Conservation (phyloP, 2,329 filamentous ascomycete species). For the Beauveria brongniartii region DNA sequence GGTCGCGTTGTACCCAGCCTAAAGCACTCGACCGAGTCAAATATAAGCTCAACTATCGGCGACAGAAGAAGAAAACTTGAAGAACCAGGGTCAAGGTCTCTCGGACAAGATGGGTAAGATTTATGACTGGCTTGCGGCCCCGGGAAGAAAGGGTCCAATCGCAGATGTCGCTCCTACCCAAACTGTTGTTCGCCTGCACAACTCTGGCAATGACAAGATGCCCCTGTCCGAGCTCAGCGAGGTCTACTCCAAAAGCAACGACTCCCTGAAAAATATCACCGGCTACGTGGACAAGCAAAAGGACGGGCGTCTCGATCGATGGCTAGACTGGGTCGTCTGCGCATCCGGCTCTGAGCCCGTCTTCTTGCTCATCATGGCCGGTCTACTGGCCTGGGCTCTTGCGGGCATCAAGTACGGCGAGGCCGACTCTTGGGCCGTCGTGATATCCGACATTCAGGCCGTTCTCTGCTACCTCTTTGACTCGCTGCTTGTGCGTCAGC, state of each 20-base stretch:
- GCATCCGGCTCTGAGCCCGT: conserved; percentile 17
- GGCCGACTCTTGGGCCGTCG: conserved; percentile 27
- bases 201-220: background rate
- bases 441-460: conserved; percentile 27
- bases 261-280: conserved; percentile 13
- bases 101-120: background rate
- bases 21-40: background rate
- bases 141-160: conserved; percentile 12
- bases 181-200: background rate
- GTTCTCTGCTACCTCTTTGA: conserved; percentile 30
- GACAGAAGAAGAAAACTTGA: background rate
- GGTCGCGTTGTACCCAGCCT: background rate
- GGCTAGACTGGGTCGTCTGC: conserved; percentile 16
- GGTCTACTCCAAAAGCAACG: background rate
- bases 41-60: background rate
- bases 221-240: background rate
- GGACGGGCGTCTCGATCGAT: conserved; percentile 14
- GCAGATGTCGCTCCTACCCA: conserved; percentile 11
- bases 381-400: conserved; percentile 24
- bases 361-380: conserved; percentile 23
- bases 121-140: conserved; percentile 7
- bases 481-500: conserved; percentile 31
- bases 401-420: conserved; percentile 23
- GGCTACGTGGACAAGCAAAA: conserved; percentile 15
- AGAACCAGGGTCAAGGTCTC: background rate